These are phyloP conservation scores for Colletotrichum ledebouriae DNA, from an alignment of 2,329 filamentous ascomycete genomes.

Conservation along the genomic window DNA sequence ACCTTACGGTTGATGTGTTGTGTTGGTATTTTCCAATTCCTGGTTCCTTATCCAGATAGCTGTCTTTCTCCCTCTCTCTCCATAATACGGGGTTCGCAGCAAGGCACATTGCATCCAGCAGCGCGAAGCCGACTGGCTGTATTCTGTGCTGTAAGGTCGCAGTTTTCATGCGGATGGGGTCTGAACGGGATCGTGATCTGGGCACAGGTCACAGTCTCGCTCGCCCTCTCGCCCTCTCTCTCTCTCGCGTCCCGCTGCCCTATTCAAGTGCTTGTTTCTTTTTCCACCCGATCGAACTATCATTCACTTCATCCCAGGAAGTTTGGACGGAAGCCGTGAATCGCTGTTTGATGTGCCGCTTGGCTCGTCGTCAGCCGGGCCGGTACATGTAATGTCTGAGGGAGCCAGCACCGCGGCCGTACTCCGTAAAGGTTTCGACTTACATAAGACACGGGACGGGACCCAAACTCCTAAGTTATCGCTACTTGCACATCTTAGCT, in stretches of 20 bases:
- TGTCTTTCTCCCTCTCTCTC: not conserved
- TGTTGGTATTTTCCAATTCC: conserved; percentile 12
- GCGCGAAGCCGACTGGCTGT: conserved; percentile 34
- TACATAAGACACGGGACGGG: conserved; percentile 17
- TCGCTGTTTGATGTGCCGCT: conserved; percentile 36
- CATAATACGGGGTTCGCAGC: conserved; percentile 32
- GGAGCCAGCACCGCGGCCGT: conserved; percentile 32
- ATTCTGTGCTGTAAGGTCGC: conserved; percentile 19
- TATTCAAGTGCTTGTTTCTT: conserved; percentile 25
- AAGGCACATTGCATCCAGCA: conserved; percentile 29
- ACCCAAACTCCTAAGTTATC: conserved; percentile 6
- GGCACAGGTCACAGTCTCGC: conserved; percentile 4
- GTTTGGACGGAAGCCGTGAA: conserved; percentile 27
- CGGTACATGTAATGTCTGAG: conserved; percentile 30
- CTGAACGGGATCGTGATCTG: conserved; percentile 20
- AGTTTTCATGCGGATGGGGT: conserved; percentile 40
- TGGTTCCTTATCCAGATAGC: conserved; percentile 25
- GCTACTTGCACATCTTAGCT: conserved; percentile 30
- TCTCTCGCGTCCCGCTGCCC: not conserved
- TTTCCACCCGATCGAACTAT: not conserved
- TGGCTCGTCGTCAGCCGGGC: conserved; percentile 15
- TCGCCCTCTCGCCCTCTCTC: too few relatives aligned
- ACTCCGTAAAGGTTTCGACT: conserved; percentile 34
- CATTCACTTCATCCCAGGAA: conserved; percentile 33
- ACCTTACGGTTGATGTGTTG: conserved; percentile 10